Evolutionary conservation across 2,329 filamentous ascomycete species (phyloP).

Genomic region (Teratosphaeria gauchensis): DNA sequence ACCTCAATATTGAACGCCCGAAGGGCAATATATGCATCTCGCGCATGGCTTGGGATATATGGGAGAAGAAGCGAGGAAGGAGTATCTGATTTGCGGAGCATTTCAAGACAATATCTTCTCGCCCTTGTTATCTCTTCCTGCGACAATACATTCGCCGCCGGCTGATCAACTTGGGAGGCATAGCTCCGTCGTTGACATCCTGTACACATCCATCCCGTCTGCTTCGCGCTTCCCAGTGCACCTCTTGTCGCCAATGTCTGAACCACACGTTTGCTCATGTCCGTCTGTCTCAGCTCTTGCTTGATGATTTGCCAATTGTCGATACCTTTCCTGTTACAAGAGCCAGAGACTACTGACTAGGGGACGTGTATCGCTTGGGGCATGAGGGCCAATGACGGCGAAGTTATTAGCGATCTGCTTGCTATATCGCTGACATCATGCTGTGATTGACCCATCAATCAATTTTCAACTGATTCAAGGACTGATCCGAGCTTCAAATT

Average conservation of each 20-base stretch:
- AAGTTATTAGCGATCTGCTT: background rate
- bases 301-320: background rate
- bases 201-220: slow-evolving; percentile 1
- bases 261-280: background rate
- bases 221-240: background rate
- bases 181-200: slow-evolving; percentile 4
- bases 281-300: background rate
- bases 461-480: background rate
- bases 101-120: slow-evolving; percentile 48
- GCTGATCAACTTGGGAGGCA: slow-evolving; percentile 15
- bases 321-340: background rate
- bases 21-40: slow-evolving; percentile 80
- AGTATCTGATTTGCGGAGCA: slow-evolving; percentile 70
- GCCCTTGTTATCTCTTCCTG: slow-evolving; percentile 43
- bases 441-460: background rate
- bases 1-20: slow-evolving; percentile 90
- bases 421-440: background rate
- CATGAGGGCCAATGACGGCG: background rate
- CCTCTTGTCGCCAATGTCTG: background rate
- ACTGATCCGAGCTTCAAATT: background rate
- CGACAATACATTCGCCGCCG: slow-evolving; percentile 15
- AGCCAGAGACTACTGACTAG: background rate
- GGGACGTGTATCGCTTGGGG: background rate
- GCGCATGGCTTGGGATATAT: slow-evolving; percentile 66
- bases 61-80: slow-evolving; percentile 78